Percentiles rank a stretch among this genome's conserved stretches.
Conservation (phyloP, 1,284 basidiomycete genomes). For the Pseudomicrostroma phylloplanum region DNA sequence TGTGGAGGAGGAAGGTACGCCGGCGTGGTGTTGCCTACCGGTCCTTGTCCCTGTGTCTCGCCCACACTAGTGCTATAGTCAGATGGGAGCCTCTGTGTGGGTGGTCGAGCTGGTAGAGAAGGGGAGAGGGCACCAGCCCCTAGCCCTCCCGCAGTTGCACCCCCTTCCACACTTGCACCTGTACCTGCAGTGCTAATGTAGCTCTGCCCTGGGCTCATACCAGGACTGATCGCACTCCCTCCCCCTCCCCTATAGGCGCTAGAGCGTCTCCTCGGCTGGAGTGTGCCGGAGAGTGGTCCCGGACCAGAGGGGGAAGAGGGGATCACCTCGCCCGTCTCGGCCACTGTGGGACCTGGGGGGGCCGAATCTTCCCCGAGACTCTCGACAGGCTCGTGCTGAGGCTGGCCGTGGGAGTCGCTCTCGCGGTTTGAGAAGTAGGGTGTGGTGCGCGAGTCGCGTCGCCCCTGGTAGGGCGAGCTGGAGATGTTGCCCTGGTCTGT, state of each 20-base stretch:
- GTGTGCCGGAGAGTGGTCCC: not conserved
- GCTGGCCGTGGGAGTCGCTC: too few relatives aligned
- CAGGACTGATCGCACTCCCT: not conserved
- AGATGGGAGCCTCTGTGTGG: not conserved
- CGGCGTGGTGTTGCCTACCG: constrained; percentile 1
- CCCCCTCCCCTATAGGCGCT: not conserved
- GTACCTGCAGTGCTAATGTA: too few relatives aligned
- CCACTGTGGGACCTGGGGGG: not conserved
- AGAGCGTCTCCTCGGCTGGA: not conserved
- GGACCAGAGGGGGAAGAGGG: constrained; percentile 2
- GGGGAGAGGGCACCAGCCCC: not conserved
- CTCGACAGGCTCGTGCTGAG: not conserved
- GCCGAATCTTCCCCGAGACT: not conserved
- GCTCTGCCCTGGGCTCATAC: too few relatives aligned
- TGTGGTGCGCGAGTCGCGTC: too few relatives aligned
- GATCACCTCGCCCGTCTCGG: not conserved
- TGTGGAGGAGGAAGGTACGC: not conserved
- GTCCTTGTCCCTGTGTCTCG: not conserved
- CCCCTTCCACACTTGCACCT: too few relatives aligned
- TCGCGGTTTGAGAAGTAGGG: too few relatives aligned
- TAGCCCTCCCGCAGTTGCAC: too few relatives aligned
- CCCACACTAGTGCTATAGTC: not conserved
- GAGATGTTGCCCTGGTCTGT: too few relatives aligned
- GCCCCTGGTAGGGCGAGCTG: too few relatives aligned
- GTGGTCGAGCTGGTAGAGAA: not conserved